These are phyloP conservation scores for Amauroascus verrucosus DNA, from an alignment of 2,329 filamentous ascomycete species.

Conservation along the genomic window DNA sequence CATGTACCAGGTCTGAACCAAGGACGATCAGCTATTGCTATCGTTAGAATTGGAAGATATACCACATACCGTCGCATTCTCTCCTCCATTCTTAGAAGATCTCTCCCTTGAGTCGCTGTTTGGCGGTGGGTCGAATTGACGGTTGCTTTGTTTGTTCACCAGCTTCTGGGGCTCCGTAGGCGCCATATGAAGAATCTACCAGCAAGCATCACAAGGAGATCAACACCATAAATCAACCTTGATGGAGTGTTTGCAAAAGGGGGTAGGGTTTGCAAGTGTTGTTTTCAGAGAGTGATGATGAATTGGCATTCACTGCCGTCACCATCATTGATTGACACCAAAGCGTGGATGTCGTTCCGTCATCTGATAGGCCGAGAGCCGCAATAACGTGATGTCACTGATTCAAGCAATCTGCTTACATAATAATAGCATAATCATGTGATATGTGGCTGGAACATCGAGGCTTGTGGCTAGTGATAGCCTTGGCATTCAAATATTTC, in stretches of 20 bases:
- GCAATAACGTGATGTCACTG: slow-evolving; percentile 15
- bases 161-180: slow-evolving; percentile 35
- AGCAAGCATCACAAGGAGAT: slow-evolving; percentile 27
- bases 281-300: neutral
- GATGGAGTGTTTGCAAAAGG: neutral
- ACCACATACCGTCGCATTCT: slow-evolving; percentile 22
- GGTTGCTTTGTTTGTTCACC: slow-evolving; percentile 30
- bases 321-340: neutral
- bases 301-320: neutral
- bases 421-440: slow-evolving; percentile 2
- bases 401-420: neutral
- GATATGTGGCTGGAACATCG: no score
- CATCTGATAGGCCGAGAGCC: slow-evolving; percentile 1
- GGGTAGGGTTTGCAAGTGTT: neutral
- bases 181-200: slow-evolving; percentile 27
- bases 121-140: slow-evolving; percentile 13
- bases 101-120: neutral
- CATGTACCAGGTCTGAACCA: slow-evolving; percentile 34
- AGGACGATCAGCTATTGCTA: neutral
- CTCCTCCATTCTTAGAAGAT: slow-evolving; percentile 17
- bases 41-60: neutral
- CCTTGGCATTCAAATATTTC: slow-evolving; percentile 12
- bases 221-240: neutral
- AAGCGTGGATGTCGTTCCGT: neutral
- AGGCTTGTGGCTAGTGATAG: neutral